A percentile compares a stretch with the other conserved stretches of the same genome.
Evolutionary conservation across 306 rosid species (phyloP).

Genomic region (Purshia tridentata): DNA sequence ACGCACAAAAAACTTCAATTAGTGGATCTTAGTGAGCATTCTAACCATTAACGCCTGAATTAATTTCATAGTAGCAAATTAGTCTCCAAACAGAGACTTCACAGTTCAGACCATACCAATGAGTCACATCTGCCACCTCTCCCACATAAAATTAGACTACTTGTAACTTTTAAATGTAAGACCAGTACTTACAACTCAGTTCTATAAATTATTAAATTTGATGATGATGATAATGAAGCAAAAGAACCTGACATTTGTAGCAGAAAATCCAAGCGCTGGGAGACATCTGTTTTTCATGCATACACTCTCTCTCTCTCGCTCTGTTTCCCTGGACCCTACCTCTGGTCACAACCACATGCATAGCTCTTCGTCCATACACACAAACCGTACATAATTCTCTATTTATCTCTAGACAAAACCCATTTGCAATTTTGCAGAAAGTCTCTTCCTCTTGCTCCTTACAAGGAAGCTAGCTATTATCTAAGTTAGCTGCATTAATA

Average conservation of each 20-base stretch:
- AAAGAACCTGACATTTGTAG: conserved; percentile 4
- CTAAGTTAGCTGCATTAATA: background rate
- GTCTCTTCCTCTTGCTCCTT: background rate
- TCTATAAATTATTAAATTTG: too few relatives aligned
- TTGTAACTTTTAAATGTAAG: too few relatives aligned
- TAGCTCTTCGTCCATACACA: background rate
- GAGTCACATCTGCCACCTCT: too few relatives aligned
- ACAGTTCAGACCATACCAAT: too few relatives aligned
- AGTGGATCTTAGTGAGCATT: too few relatives aligned
- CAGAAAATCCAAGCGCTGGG: background rate
- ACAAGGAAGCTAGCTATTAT: background rate
- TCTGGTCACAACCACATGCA: too few relatives aligned
- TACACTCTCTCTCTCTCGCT: background rate
- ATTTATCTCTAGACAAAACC: background rate
- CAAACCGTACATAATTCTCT: background rate
- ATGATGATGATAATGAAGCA: background rate
- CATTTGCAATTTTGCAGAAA: background rate
- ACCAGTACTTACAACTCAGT: too few relatives aligned
- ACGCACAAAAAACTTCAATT: too few relatives aligned
- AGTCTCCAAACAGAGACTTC: too few relatives aligned
- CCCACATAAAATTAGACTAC: too few relatives aligned
- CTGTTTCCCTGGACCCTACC: background rate
- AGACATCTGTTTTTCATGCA: conserved; percentile 19
- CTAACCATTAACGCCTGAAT: too few relatives aligned
- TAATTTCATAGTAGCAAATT: too few relatives aligned